Conservation (phyloP, 805 yeast genomes). For the Nakazawaea wickerhamii region DNA sequence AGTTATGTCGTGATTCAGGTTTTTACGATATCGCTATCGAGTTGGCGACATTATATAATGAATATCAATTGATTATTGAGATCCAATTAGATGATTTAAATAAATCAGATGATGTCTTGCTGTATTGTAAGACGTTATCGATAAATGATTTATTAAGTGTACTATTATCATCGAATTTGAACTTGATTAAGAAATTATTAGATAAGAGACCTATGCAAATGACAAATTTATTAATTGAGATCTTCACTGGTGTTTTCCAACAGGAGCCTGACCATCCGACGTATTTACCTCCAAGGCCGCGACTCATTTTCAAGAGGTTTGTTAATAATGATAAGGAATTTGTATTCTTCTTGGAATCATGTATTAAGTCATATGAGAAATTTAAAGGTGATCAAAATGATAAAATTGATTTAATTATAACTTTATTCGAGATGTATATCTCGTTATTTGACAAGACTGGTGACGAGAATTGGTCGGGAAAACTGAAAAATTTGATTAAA, state of each 20-base stretch:
- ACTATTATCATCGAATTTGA: constrained; percentile 37
- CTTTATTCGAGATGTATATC: constrained; percentile 78
- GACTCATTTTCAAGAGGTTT: constrained; percentile 81
- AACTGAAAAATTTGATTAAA: constrained; percentile 49
- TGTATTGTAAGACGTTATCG: constrained; percentile 60
- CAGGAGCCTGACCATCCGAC: constrained; percentile 52
- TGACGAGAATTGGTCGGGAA: constrained; percentile 49
- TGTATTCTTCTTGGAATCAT: constrained; percentile 89
- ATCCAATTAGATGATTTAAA: constrained; percentile 63
- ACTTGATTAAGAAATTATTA: constrained; percentile 59
- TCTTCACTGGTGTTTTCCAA: constrained; percentile 80
- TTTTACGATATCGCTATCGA: constrained; percentile 61
- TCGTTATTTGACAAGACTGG: constrained; percentile 39
- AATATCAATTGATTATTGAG: constrained; percentile 70
- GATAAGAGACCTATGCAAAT: constrained; percentile 73
- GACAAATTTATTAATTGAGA: constrained; percentile 73
- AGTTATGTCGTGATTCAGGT: constrained; percentile 67
- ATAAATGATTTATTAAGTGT: constrained; percentile 76
- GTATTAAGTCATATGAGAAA: constrained; percentile 69
- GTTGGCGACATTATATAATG: constrained; percentile 65
- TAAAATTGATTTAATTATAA: constrained; percentile 64
- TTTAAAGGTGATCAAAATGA: constrained; percentile 71
- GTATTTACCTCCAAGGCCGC: constrained; percentile 88
- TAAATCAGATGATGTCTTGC: constrained; percentile 54
- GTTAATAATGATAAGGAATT: constrained; percentile 83